Percentiles rank a stretch among this genome's conserved stretches.
phyloP scores from a whole-genome alignment of 1,284 basidiomycete species.

The Sporisorium iseilematis-ciliati region DNA sequence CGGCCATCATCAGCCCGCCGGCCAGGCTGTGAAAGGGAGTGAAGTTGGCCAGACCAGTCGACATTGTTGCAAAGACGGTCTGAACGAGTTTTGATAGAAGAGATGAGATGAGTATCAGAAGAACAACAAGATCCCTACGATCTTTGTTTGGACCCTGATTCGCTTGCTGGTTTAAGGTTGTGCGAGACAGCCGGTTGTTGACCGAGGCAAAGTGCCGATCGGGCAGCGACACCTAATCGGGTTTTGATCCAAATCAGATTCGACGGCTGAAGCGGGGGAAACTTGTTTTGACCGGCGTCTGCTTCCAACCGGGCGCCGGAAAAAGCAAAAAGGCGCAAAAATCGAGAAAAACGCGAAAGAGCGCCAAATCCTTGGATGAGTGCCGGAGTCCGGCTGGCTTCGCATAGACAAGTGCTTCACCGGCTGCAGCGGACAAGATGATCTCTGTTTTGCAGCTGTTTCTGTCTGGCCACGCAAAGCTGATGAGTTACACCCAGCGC shows the following conservation, averaged over 20 bases:
- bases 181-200: neutral
- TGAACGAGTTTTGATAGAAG: neutral
- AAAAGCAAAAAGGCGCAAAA: neutral
- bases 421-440: neutral
- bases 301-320: neutral
- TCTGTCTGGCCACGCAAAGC: neutral
- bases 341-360: neutral
- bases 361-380: neutral
- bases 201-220: no score
- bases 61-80: conserved; percentile 6
- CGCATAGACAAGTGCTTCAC: neutral
- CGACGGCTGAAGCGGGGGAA: neutral
- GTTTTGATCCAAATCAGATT: neutral
- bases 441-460: neutral
- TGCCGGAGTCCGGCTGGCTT: neutral
- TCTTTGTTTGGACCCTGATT: neutral
- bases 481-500: neutral
- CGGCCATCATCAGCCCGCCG: conserved; percentile 66
- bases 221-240: neutral
- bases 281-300: neutral
- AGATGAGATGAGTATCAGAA: neutral
- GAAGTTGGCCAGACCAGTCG: conserved; percentile 32
- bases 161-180: neutral
- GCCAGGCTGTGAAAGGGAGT: conserved; percentile 60
- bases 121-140: neutral